phyloP scores from a whole-genome alignment of 306 rosid genomes.

The Ceratonia siliqua region DNA sequence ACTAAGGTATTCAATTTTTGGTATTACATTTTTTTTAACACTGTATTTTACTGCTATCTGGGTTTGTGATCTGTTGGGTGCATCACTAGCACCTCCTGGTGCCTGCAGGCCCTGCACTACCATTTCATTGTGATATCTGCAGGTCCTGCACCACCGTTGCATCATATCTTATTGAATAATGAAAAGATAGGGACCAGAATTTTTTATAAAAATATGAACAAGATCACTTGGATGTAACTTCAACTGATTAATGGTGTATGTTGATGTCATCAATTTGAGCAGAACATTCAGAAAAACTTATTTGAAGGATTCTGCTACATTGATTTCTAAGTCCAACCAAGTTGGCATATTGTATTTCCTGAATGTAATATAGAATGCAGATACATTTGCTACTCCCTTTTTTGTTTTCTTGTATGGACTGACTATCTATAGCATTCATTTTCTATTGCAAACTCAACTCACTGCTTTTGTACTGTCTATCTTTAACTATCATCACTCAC shows the following conservation, averaged over 20 bases:
- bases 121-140: background rate
- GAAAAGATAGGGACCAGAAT: background rate
- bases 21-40: background rate
- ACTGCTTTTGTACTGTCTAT: background rate
- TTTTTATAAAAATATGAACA: background rate
- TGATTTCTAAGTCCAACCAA: slow-evolving; percentile 1
- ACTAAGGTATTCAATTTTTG: slow-evolving; percentile 64
- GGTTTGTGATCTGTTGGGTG: slow-evolving; percentile 22
- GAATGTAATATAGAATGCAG: background rate
- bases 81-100: slow-evolving; percentile 1
- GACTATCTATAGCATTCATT: background rate
- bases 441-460: slow-evolving; percentile 12
- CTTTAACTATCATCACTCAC: background rate
- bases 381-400: background rate
- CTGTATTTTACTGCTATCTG: background rate
- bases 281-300: background rate
- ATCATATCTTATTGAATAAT: background rate
- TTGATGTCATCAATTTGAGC: background rate
- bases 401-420: background rate
- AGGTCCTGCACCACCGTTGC: background rate
- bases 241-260: background rate
- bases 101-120: background rate
- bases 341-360: background rate
- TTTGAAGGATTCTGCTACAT: slow-evolving; percentile 3
- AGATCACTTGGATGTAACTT: background rate